Percentiles rank a stretch among this genome's conserved stretches.
Evolutionary conservation across 345 rosid species (phyloP).

Genomic region (Mercurialis annua): DNA sequence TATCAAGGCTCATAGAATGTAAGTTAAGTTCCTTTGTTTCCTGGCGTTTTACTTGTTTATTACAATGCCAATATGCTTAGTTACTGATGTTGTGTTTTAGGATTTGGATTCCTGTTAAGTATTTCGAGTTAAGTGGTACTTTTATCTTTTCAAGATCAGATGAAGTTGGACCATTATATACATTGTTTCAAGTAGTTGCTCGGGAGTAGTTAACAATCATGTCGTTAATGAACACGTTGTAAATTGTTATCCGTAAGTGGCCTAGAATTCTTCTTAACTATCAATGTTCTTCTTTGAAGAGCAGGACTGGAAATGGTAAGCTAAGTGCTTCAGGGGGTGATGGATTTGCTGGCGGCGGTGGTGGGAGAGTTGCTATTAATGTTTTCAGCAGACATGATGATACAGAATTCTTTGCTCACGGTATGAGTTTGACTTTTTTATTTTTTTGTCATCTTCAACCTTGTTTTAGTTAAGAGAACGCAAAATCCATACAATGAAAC

Average conservation of each 20-base stretch:
- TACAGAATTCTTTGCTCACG: conserved; percentile 44
- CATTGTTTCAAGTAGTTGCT: no score
- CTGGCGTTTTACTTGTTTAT: not conserved
- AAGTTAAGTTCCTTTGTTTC: conserved; percentile 11
- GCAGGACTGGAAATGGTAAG: conserved; percentile 55
- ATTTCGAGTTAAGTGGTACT: no score
- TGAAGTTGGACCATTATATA: no score
- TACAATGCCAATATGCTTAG: not conserved
- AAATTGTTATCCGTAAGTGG: not conserved
- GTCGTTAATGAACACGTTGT: not conserved
- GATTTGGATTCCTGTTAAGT: not conserved
- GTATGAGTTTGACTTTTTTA: conserved; percentile 29
- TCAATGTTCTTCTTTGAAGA: conserved; percentile 20
- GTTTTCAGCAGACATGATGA: conserved; percentile 71
- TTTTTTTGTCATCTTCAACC: not conserved
- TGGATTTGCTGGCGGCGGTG: conserved; percentile 81
- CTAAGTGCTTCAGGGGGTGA: conserved; percentile 63
- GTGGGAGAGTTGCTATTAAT: conserved; percentile 61
- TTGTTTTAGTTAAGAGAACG: not conserved
- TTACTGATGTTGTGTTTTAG: not conserved
- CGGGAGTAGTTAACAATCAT: not conserved
- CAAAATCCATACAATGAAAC: no score
- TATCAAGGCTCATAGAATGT: conserved; percentile 59
- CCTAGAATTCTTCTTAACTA: not conserved
- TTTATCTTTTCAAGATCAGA: no score